A percentile compares a stretch with the other conserved stretches of the same genome.
phyloP scores from a whole-genome alignment of 257 asterid genomes.

The Verbena officinalis region DNA sequence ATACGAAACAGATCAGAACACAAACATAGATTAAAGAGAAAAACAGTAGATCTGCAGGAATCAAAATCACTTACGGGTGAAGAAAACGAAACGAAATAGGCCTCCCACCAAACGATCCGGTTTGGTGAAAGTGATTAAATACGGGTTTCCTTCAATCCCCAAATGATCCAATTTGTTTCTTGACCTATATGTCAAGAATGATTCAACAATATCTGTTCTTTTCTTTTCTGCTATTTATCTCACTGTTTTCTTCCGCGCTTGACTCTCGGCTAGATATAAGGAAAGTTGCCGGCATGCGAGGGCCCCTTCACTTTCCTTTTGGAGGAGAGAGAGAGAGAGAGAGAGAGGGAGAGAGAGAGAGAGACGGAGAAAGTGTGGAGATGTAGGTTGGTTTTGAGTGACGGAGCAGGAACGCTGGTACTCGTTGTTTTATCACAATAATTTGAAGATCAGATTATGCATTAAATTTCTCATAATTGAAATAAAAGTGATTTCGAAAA shows the following conservation, averaged over 20 bases:
- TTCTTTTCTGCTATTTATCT: not conserved
- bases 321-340: not conserved
- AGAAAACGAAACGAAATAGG: slow-evolving; percentile 13
- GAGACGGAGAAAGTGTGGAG: slow-evolving; percentile 26
- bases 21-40: not conserved
- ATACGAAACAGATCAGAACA: not conserved
- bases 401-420: not conserved
- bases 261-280: slow-evolving; percentile 36
- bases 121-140: slow-evolving; percentile 8
- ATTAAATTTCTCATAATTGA: not conserved
- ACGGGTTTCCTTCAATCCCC: slow-evolving; percentile 27
- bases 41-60: slow-evolving; percentile 34
- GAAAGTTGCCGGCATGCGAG: slow-evolving; percentile 35
- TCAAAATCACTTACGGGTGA: slow-evolving; percentile 24
- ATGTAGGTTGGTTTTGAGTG: not conserved
- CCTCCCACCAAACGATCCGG: slow-evolving; percentile 18
- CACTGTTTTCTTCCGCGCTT: slow-evolving; percentile 19
- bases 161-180: slow-evolving; percentile 4
- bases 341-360: not conserved
- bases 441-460: not conserved
- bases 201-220: not conserved
- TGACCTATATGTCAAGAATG: not conserved
- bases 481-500: not conserved
- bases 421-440: not conserved
- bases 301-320: slow-evolving; percentile 33